phyloP scores from a whole-genome alignment of 345 rosid genomes.

The Acer yangbiense region DNA sequence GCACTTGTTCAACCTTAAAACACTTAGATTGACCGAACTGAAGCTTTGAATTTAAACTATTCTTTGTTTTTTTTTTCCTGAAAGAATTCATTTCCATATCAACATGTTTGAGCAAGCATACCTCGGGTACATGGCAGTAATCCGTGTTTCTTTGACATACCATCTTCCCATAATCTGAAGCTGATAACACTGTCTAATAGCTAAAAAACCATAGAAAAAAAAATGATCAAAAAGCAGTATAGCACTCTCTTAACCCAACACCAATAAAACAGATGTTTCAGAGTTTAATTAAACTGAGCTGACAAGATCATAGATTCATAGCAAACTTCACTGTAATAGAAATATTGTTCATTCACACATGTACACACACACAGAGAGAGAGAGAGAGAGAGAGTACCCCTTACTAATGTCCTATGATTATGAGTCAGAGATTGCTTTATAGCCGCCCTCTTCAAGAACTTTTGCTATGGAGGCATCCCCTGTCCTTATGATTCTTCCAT shows the following conservation, averaged over 20 bases:
- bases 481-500: constrained; percentile 81
- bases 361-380: neutral
- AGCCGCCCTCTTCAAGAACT: constrained; percentile 81
- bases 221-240: no score
- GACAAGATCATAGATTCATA: neutral
- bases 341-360: neutral
- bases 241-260: neutral
- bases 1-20: no score
- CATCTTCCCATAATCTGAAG: no score
- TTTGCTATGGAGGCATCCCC: constrained; percentile 80
- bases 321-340: neutral
- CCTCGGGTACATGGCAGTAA: no score
- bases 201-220: no score
- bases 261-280: neutral
- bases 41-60: no score
- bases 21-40: no score
- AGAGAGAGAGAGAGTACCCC: constrained; percentile 6
- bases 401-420: constrained; percentile 16
- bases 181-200: no score
- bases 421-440: constrained; percentile 60
- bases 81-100: no score
- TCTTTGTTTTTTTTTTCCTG: no score
- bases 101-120: no score
- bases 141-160: no score
- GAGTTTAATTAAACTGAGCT: neutral